Base-by-base conservation (phyloP, 345 rosid species). In the Sisymbrium altissimum region DNA sequence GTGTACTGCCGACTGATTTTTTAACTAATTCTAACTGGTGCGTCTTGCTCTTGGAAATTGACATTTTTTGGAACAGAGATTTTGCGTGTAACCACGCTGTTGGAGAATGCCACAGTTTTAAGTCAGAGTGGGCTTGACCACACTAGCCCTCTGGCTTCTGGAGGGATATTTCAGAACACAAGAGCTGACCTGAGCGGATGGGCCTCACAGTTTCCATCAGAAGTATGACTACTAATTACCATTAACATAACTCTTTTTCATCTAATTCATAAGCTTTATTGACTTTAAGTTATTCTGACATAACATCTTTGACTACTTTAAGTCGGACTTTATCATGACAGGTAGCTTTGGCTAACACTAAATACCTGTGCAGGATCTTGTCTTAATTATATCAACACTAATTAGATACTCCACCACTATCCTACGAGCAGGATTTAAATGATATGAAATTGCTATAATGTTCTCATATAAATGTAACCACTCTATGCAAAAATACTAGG, bases 51-150 rank as follows among this genome's bases (percentile, higher is more conserved):
- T 89, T 89, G 96, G 81, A 88, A 91, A 91, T 84, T 89, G 92
- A 93, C 91, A 86, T 91, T 87, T 50, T 87, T 91, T 91, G 94
- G 81, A 93, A 87, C 98, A 91, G 96, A 93, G 86, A 93, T 93
- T 76, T 82, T 87, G 94, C 96, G 94, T 89, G 97, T 94, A 87
- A 94, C 97, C 68, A 84, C 97, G 68, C 89, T 89, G 83, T 89
- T 95, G 97, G 97, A 85, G 97, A 92, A 92, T 90, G 99, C 99
- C 15, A 88, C 97, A 85, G 89, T 89, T 87, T 84, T 95, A 83
- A 92, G 99, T 82, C 97, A 88, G 88, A 90, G 86, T 88, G 93
- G 92, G 84, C 84, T 92, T 87, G 97, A 92, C 81, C 96, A 86
- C 83, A 92, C 86, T 84, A 90, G 88, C 88, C 92, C 97, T 85